Evolutionary conservation across 139 green algal genomes (phyloP).

Genomic region (Helicosporidium sp.): DNA sequence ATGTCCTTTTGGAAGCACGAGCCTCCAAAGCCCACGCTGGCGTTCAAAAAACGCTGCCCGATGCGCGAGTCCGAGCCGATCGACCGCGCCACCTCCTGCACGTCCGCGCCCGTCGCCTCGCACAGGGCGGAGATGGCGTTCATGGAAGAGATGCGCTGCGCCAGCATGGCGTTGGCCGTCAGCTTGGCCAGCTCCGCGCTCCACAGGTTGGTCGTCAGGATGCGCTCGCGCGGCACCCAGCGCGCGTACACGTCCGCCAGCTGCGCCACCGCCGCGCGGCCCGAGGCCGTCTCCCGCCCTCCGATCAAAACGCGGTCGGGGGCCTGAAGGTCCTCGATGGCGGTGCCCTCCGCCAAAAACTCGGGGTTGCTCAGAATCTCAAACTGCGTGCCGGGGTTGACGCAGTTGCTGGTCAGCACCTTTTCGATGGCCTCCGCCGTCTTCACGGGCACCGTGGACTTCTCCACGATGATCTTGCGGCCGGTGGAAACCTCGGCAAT

Average conservation of each 20-base stretch:
- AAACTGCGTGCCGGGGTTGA: slow-evolving; percentile 50
- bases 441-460: slow-evolving; percentile 98
- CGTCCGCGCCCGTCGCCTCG: slow-evolving; percentile 83
- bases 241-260: slow-evolving; percentile 73
- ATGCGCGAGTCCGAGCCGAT: slow-evolving; percentile 93
- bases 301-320: slow-evolving; percentile 54
- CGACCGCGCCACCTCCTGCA: slow-evolving; percentile 67
- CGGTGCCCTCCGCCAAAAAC: slow-evolving; percentile 78
- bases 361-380: slow-evolving; percentile 91
- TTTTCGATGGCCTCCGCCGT: slow-evolving; percentile 95
- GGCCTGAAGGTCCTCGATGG: slow-evolving; percentile 62
- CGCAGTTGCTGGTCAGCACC: slow-evolving; percentile 62
- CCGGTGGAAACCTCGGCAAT: slow-evolving; percentile 68
- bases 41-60: slow-evolving; percentile 90
- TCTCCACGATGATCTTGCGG: slow-evolving; percentile 97
- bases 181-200: slow-evolving; percentile 96
- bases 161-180: slow-evolving; percentile 91
- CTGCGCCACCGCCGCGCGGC: slow-evolving; percentile 43
- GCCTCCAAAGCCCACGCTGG: slow-evolving; percentile 91
- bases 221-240: slow-evolving; percentile 82
- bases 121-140: slow-evolving; percentile 97
- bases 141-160: slow-evolving; percentile 95
- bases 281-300: slow-evolving; percentile 59
- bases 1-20: slow-evolving; percentile 99
- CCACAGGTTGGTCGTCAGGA: slow-evolving; percentile 91